These are phyloP conservation scores for Echria macrotheca DNA, from an alignment of 495 filamentous ascomycete genomes.

Conservation along the genomic window DNA sequence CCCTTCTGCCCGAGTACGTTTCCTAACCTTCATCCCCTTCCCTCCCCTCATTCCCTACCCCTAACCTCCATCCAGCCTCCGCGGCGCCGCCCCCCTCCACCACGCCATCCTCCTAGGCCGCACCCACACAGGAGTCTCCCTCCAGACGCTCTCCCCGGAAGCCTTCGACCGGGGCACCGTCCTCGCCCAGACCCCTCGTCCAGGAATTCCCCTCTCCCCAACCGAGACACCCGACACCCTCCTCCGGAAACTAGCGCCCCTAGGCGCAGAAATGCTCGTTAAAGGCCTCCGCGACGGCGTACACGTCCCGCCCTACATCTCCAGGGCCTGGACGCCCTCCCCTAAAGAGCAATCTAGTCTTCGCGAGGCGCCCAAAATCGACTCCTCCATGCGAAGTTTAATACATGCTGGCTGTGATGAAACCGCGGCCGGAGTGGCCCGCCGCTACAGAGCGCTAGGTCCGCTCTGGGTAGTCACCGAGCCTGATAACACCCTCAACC, in stretches of 20 bases:
- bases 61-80: slow-evolving; percentile 49
- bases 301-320: slow-evolving; percentile 58
- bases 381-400: too few relatives aligned
- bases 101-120: slow-evolving; percentile 62
- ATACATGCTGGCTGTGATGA: too few relatives aligned
- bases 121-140: slow-evolving; percentile 59
- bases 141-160: slow-evolving; percentile 76
- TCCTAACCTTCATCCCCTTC: slow-evolving; percentile 45
- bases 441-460: too few relatives aligned
- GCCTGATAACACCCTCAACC: too few relatives aligned
- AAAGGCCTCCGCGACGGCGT: slow-evolving; percentile 50
- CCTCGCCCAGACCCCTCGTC: slow-evolving; percentile 51
- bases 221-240: slow-evolving; percentile 17
- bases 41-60: not conserved
- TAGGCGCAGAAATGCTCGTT: slow-evolving; percentile 58
- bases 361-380: not conserved
- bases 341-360: not conserved
- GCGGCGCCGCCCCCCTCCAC: slow-evolving; percentile 69
- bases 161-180: slow-evolving; percentile 74
- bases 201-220: slow-evolving; percentile 24
- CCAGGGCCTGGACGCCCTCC: slow-evolving; percentile 13
- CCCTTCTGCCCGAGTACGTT: slow-evolving; percentile 76
- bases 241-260: slow-evolving; percentile 36
- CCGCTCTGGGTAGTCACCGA: too few relatives aligned
- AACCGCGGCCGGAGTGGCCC: too few relatives aligned